Evolutionary conservation across 495 filamentous ascomycete species (phyloP).

Genomic region (Cudoniella acicularis): DNA sequence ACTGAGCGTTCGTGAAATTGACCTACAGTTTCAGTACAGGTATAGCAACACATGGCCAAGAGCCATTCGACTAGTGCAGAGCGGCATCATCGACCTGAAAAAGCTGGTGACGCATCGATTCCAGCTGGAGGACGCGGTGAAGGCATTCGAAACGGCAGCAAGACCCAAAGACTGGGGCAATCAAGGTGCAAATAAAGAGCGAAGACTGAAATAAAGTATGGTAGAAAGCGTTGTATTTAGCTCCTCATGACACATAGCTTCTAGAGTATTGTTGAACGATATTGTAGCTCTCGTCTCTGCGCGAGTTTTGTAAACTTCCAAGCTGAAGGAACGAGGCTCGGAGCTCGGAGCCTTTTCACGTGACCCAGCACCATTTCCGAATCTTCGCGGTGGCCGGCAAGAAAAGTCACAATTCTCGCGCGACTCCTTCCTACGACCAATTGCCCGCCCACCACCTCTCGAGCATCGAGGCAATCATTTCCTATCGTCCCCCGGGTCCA

Average conservation of each 20-base stretch:
- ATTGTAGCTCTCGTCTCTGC: neutral
- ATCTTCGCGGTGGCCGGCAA: slow-evolving; percentile 17
- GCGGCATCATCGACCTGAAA: slow-evolving; percentile 72
- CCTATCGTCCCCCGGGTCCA: slow-evolving; percentile 12
- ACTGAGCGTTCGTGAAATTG: slow-evolving; percentile 83
- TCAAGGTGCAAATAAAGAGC: slow-evolving; percentile 90
- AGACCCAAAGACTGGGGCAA: slow-evolving; percentile 88
- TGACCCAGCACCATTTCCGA: slow-evolving; percentile 1
- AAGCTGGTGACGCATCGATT: slow-evolving; percentile 87
- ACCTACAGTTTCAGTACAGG: slow-evolving; percentile 92
- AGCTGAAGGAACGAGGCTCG: neutral
- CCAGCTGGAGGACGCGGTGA: slow-evolving; percentile 75
- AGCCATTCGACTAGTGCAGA: slow-evolving; percentile 82
- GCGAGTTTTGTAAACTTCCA: neutral
- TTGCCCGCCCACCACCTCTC: slow-evolving; percentile 16
- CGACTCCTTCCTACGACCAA: slow-evolving; percentile 15
- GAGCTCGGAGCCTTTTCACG: neutral
- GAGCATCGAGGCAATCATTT: slow-evolving; percentile 9
- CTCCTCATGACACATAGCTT: neutral
- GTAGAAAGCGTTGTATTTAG: neutral
- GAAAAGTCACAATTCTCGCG: slow-evolving; percentile 20
- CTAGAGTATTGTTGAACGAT: neutral
- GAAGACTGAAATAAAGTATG: slow-evolving; percentile 22
- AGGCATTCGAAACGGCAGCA: slow-evolving; percentile 83
- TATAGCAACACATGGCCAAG: slow-evolving; percentile 94